phyloP scores from a whole-genome alignment of 2,329 filamentous ascomycete species.

The Clonostachys chloroleuca region DNA sequence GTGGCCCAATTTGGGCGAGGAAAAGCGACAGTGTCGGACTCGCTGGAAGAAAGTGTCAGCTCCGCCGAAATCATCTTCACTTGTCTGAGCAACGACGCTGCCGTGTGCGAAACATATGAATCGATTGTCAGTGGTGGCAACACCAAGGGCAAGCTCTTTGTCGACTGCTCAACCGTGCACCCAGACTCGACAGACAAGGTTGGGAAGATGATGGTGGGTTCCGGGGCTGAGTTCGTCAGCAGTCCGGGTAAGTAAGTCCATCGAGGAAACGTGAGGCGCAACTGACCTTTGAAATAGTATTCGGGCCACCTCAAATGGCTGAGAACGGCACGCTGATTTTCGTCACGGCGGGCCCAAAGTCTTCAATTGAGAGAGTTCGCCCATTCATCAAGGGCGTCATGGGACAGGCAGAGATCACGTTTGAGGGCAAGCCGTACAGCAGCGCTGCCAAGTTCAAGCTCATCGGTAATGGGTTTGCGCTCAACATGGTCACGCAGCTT shows the following conservation, averaged over 20 bases:
- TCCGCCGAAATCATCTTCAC: slow-evolving; percentile 76
- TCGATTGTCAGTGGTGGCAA: slow-evolving; percentile 44
- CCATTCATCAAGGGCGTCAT: slow-evolving; percentile 73
- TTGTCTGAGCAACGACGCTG: slow-evolving; percentile 74
- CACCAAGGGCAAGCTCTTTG: slow-evolving; percentile 69
- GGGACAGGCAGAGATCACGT: slow-evolving; percentile 64
- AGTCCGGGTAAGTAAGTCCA: slow-evolving; percentile 45
- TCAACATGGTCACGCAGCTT: slow-evolving; percentile 77
- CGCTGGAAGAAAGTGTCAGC: slow-evolving; percentile 61
- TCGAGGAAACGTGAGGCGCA: too few relatives aligned
- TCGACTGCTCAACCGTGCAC: slow-evolving; percentile 86
- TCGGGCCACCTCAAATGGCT: too few relatives aligned
- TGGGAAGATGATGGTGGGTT: slow-evolving; percentile 49
- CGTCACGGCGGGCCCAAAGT: slow-evolving; percentile 63
- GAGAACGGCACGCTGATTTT: slow-evolving; percentile 59
- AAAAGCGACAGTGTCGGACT: slow-evolving; percentile 60
- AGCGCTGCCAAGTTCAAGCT: slow-evolving; percentile 72
- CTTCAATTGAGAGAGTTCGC: slow-evolving; percentile 57
- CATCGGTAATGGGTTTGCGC: slow-evolving; percentile 80
- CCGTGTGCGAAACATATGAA: slow-evolving; percentile 45
- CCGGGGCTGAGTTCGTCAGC: slow-evolving; percentile 71
- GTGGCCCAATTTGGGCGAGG: slow-evolving; percentile 52
- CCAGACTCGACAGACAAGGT: slow-evolving; percentile 72
- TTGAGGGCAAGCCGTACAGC: slow-evolving; percentile 63
- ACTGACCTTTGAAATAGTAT: too few relatives aligned